A percentile compares a stretch with the other conserved stretches of the same genome.
Conservation (phyloP, 352 stramenopile genomes). For the Globisporangium barbulae region DNA sequence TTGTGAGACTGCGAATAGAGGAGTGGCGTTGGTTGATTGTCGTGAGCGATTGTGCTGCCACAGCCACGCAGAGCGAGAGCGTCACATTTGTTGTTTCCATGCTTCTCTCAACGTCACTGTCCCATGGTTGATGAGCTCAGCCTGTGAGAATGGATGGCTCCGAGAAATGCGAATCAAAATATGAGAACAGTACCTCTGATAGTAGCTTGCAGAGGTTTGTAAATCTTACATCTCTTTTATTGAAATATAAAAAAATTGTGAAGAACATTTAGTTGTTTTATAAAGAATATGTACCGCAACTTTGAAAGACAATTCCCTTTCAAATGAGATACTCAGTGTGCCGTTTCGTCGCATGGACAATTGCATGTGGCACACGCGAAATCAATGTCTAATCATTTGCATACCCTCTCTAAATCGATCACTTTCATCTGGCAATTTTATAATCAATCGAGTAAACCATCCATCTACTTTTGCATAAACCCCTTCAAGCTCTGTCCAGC, state of each 20-base stretch:
- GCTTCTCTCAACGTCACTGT: no score
- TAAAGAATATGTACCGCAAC: background rate
- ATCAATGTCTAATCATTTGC: background rate
- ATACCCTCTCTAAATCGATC: background rate
- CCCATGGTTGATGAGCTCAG: no score
- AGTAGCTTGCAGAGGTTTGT: background rate
- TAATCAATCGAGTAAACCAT: background rate
- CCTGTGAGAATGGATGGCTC: no score
- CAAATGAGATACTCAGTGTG: background rate
- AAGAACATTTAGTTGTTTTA: background rate
- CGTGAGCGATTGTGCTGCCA: no score
- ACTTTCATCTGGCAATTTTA: background rate
- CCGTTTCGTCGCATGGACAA: background rate
- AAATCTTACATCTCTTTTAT: no score
- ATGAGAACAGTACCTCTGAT: no score
- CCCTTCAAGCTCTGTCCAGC: background rate
- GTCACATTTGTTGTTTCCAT: no score
- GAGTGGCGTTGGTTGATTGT: background rate
- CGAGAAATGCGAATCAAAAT: no score
- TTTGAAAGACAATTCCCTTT: background rate
- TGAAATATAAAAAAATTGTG: background rate
- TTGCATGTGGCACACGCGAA: background rate
- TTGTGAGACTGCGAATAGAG: background rate
- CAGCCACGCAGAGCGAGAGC: no score
- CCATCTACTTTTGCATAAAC: background rate